phyloP scores from a whole-genome alignment of 352 stramenopile genomes.

The Phytophthora sp. region DNA sequence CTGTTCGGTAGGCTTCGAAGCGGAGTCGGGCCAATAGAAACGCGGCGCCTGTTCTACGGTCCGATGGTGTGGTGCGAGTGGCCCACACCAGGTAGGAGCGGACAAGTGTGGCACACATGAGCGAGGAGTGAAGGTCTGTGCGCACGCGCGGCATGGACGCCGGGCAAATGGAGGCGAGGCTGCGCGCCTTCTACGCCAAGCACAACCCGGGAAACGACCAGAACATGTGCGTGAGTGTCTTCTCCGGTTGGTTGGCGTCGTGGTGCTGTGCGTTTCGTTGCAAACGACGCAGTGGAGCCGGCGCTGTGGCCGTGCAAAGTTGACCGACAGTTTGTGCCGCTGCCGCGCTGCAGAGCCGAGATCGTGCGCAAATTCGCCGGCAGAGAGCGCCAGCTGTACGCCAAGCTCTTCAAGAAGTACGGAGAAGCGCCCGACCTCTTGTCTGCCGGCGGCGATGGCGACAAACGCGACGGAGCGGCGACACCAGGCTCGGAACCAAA shows the following conservation, averaged over 20 bases:
- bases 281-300: neutral
- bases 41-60: constrained; percentile 7
- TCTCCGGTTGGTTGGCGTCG: neutral
- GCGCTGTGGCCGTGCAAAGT: neutral
- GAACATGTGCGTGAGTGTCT: constrained; percentile 66
- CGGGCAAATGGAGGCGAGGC: constrained; percentile 46
- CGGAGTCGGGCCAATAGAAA: constrained; percentile 14
- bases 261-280: neutral
- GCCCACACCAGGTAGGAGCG: constrained; percentile 6
- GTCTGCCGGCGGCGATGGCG: neutral
- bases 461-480: neutral
- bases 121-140: constrained; percentile 12
- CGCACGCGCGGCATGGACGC: constrained; percentile 19
- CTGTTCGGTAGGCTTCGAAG: neutral
- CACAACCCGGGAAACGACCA: constrained; percentile 79
- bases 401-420: constrained; percentile 84
- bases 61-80: constrained; percentile 1
- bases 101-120: no score
- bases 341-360: constrained; percentile 47
- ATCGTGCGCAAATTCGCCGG: constrained; percentile 76
- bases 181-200: constrained; percentile 76
- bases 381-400: constrained; percentile 65
- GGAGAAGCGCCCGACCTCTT: constrained; percentile 53
- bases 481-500: neutral
- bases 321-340: neutral